Base-by-base conservation (phyloP, 441 rosid genomes). In the Eruca vesicaria region DNA sequence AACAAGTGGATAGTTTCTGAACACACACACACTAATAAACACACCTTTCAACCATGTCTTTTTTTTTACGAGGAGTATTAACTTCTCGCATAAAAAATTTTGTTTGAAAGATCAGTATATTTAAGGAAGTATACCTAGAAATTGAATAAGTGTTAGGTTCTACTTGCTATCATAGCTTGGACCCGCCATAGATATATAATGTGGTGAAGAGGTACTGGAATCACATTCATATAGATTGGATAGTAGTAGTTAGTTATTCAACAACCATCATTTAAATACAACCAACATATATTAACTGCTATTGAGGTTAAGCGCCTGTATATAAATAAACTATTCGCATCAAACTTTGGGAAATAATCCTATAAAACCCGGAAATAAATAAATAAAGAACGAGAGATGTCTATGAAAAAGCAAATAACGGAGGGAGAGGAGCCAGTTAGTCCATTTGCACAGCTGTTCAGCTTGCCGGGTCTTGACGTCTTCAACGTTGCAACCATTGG, bases 401-500 rank as follows among this genome's bases (percentile, higher is more conserved):
- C 48, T 19, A 45, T 18, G 1, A 50, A 63, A n/a, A 62, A 28
- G 53, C 62, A 61, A 45, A 15, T 55, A 31, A 58, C 1, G 8
- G 48, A 10, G 1, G 56, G 38, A 63, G 77, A 73, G 36, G 70
- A 36, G 28, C 77, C 77, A 3, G 12, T 64, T 8, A 64, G 77
- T 23, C 77, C 77, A 6, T 16, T 55, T 28, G 9, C 71, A 18
- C 70, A 12, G 57, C 9, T 73, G 31, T 73, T 73, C 38, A 53
- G 64, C 65, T 36, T 65, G 15, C 71, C 71, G 5, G 64, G 43
- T 36, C 21, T 16, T 1, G 70, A 64, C 71, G 76, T 80, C 28
- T 63, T 84, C 70, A 84, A 83, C n/a, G 71, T 89, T 6, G 81
- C 84, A 2, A 74, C 83, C 29, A 21, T 91, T 20, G 97, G 94